Evolutionary conservation across 495 filamentous ascomycete genomes (phyloP).

Genomic region (Daldinia caldariorum): DNA sequence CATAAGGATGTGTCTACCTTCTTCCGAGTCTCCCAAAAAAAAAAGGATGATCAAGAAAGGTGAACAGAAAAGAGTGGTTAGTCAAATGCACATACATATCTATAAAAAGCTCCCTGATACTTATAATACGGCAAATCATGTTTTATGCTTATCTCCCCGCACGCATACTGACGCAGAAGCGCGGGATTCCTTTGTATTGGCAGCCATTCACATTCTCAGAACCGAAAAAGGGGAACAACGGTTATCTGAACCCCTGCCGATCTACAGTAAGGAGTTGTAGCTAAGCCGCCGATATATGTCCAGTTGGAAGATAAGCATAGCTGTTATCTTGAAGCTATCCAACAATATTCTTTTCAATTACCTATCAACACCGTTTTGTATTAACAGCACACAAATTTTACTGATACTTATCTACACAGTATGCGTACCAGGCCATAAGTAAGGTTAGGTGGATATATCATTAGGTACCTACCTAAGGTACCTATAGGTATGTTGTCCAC

Average conservation of each 20-base stretch:
- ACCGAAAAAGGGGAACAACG: conserved; percentile 6
- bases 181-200: conserved; percentile 18
- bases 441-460: too few relatives aligned
- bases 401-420: too few relatives aligned
- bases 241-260: conserved; percentile 40
- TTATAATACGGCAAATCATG: conserved; percentile 1
- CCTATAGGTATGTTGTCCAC: too few relatives aligned
- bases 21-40: background rate
- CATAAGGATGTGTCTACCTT: background rate
- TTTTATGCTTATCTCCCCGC: conserved; percentile 21
- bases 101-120: background rate
- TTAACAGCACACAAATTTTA: too few relatives aligned
- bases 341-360: background rate
- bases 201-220: conserved; percentile 26
- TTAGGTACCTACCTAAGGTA: too few relatives aligned
- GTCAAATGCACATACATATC: background rate
- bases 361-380: too few relatives aligned
- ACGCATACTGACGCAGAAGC: conserved; percentile 10
- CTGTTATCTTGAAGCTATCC: background rate
- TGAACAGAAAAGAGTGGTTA: background rate
- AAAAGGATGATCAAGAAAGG: background rate
- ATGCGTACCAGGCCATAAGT: too few relatives aligned
- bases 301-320: conserved; percentile 32
- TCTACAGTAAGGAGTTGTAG: conserved; percentile 30
- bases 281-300: conserved; percentile 29